Evolutionary conservation across 129 eudicot genomes (phyloP), one percentile per base, ranked within the genome.

Genomic region (Escallonia rubra): DNA sequence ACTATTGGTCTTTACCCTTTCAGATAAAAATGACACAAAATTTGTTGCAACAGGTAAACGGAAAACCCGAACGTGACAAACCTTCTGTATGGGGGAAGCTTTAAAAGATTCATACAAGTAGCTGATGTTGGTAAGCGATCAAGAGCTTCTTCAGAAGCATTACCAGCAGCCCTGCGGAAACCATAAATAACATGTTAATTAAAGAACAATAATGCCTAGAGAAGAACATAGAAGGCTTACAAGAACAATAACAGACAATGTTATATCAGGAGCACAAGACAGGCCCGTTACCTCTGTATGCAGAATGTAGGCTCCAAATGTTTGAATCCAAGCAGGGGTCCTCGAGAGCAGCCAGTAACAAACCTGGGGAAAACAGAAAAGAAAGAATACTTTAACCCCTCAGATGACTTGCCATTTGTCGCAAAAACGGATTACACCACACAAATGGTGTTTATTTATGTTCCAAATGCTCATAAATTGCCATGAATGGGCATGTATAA

Each of bases 341-440:
- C 99, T 66, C 99, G 91, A 72, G 99, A 93, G 72, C 99, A 93
- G 63, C 99, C 99, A 6, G 99, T 93, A 74, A 87, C 95, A 69
- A 93, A 93, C 78, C 99, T 93, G 71, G 62, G 16, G 70, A 9
- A 15, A 45, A 57, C 14, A 57, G 3, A 34, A 34, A 3, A 12
- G 43, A 14, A 49, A n/a, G 48, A 50, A 50, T 50, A 23, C 34
- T 23, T 23, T 23, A 23, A 23, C 34, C 34, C 34, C 1, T 23
- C 34, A 23, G 34, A 23, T 23, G 34, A 23, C 34, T 23, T 23
- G 34, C 34, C 34, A 23, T 23, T 23, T 23, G 34, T 23, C 34
- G 34, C 34, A 23, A 23, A 23, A 23, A 23, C 34, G 34, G 34
- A 23, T 23, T 23, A 23, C 34, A 23, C 34, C 34, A 23, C 34